Evolutionary conservation across 2,329 filamentous ascomycete species (phyloP), one percentile per base, ranked within the genome.

Genomic region (Graphiopsis chlorocephala): DNA sequence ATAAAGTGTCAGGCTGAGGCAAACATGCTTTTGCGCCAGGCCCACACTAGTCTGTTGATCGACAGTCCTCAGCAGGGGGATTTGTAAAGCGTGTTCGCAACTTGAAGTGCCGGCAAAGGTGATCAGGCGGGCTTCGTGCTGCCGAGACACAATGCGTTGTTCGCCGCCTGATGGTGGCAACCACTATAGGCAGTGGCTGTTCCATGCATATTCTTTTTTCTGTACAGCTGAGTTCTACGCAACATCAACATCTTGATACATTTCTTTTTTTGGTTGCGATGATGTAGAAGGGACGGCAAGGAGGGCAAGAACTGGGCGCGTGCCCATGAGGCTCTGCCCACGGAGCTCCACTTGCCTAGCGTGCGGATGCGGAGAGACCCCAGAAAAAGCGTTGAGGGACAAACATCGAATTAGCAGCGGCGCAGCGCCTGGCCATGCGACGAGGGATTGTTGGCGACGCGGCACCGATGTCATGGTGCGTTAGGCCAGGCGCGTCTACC

Each of bases 311-410:
- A 45, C 5, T 35, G 55, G 31, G 55, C 55, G 55, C 55, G 55
- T 58, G 35, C 55, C 26, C 55, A n/a, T 58, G 55, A 58, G 55
- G 55, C 55, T 58, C 55, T 58, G 55, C 55, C 23, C 28, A 17
- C 29, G 31, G 38, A 56, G 26, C 11, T 28, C 53, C 31, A 56
- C 29, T 35, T 25, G 55, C 8, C 55, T 42, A 58, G 55, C 55
- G 55, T 45, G 55, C 55, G 55, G 55, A 58, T 33, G 35, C 33
- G 50, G 50, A 53, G 50, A 53, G 50, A 58, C 55, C 55, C 55
- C 55, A 58, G 55, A 45, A 58, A 58, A 58, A 58, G 55, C 55
- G 55, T 58, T 58, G 55, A 58, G 55, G 55, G 26, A 42, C 55
- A 45, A 58, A 28, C 23, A 58, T 26, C 50, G 50, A 53, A 28